Base-by-base conservation (phyloP, 2,329 filamentous ascomycete species). In the Neocucurbitaria cava region DNA sequence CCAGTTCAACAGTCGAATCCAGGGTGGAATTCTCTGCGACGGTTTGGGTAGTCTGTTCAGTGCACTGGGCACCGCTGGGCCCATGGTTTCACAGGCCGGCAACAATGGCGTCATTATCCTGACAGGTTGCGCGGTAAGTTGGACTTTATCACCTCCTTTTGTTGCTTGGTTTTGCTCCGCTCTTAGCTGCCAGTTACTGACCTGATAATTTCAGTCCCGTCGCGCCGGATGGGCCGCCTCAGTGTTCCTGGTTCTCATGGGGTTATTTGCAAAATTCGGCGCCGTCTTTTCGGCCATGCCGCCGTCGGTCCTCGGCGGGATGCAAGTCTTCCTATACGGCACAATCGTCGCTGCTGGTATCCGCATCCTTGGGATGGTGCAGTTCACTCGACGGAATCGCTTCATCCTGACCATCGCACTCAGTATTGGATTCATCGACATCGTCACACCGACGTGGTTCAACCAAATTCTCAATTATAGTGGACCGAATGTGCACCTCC, bases 221-320 rank as follows among this genome's bases (percentile, higher is more conserved):
- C 62, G 67, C 20, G 66, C 66, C n/a, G 65, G 66, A 10, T 70
- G 68, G 65, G 59, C 59, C n/a, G 68, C 67, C 15, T 66, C 64
- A 31, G 62, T 47, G 9, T 64, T 71, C 52, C 54, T 71, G 23
- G 49, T 70, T 15, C 56, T 71, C 3, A 70, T 70, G 64, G 68
- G 66, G 5, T 54, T 70, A 7, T 50, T 69, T 24, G 67, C 66
- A 5, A 71, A 71, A 35, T 69, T 71, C 20, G 67, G 68, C 6
- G 66, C 67, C 8, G 56, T 71, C 2, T 68, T 70, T 49, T 67
- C 68, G 20, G 67, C 61, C 6, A 69, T 71, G 63, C 66, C 64
- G 15, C 67, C 68, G 3, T 77, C 78, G 5, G 78, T 81, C 6
- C 69, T 82, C 1, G 78, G 78, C 5, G 78, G 78, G 8, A 81